Base-by-base conservation (phyloP, 768 basidiomycete genomes). In the Phlebiopsis flavidoalba region DNA sequence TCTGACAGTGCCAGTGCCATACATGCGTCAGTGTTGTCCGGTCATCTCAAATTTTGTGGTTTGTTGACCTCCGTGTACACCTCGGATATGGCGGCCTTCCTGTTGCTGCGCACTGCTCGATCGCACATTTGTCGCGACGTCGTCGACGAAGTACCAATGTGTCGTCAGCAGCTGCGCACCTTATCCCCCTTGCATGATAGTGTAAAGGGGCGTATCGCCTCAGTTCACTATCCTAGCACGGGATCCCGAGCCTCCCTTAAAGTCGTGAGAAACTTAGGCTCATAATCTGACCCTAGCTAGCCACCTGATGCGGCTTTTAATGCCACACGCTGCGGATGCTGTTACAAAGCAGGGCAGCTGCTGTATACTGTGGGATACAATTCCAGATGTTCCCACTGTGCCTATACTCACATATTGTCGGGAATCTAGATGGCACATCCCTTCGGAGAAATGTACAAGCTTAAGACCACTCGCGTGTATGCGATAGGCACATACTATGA, bases 61-160 rank as follows among this genome's bases (percentile, higher is more conserved):
- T 2, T 21, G 35, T 17, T 17, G 53, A 48, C 46, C 33, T 8
- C 60, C 53, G 53, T 37, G 46, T 24, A 3, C 15, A 3, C 52
- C 53, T 52, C 48, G 51, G 46, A 17, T 22, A 11, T 35, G 37
- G 22, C 31, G 17, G 53, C 24, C 57, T 26, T 55, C 60, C 53
- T 53, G 47, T 3, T 60, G 60, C 60, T 60, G 60, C 60, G 60
- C 53, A n/a, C 22, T 36, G 12, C 31, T 60, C 59, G 59, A 60
- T 60, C 60, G 46, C 54, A 43, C 45, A 58, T 17, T 40, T 48
- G 53, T 55, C 46, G 22, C 53, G 43, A 43, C 40, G 17, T 17
- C 40, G 40, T 17, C 40, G 40, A 43, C 3, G 17, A 43, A 43
- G 17, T 17, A 17, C 10, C 10, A 12, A 3, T 17, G 17, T 43